phyloP scores from a whole-genome alignment of 73 alveolate genomes.

The Durusdinium trenchii region DNA sequence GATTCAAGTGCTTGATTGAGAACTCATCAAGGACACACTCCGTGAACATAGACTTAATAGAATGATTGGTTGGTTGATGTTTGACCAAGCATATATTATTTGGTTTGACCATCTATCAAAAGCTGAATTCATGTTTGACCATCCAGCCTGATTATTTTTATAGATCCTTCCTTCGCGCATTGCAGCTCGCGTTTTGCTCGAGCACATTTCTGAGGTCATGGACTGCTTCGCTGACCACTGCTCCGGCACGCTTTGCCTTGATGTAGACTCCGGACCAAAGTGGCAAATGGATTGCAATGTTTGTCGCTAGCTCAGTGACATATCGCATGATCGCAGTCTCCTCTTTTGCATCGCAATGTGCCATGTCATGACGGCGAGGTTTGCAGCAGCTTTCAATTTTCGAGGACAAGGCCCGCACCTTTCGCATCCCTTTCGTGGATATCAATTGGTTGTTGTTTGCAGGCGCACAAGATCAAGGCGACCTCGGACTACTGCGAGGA shows the following conservation, averaged over 20 bases:
- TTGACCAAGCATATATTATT: no score
- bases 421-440: neutral
- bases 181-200: neutral
- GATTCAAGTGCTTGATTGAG: no score
- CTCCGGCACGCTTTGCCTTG: constrained; percentile 90
- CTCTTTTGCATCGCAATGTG: neutral
- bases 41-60: no score
- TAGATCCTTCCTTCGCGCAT: neutral
- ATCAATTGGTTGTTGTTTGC: neutral
- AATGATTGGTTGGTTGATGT: no score
- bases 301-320: neutral
- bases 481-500: constrained; percentile 76
- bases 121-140: no score
- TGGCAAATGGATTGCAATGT: constrained; percentile 94
- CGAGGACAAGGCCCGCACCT: constrained; percentile 76
- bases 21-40: no score
- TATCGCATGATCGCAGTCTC: neutral
- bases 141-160: neutral
- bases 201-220: constrained; percentile 19
- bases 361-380: neutral
- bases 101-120: no score
- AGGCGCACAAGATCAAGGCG: constrained; percentile 89
- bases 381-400: constrained; percentile 73
- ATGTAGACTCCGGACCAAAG: constrained; percentile 94
- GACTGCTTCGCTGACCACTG: constrained; percentile 93